These are phyloP conservation scores for Penicillium paradoxum DNA, from an alignment of 495 filamentous ascomycete species.

Conservation along the genomic window DNA sequence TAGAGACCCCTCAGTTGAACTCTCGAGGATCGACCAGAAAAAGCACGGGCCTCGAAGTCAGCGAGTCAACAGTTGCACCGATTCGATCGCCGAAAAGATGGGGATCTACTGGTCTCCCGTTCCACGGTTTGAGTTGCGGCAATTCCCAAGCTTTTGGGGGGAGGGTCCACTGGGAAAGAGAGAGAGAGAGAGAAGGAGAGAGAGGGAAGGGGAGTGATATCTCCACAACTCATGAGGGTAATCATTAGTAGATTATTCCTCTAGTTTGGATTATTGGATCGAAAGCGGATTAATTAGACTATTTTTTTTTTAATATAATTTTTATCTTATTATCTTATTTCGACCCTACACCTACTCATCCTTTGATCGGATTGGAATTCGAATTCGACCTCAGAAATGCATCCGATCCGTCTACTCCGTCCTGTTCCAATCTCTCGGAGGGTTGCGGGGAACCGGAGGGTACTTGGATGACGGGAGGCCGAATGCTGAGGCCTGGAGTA, in stretches of 20 bases:
- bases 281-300: not conserved
- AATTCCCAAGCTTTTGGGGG: conserved; percentile 32
- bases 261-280: not conserved
- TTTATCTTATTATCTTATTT: no score
- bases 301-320: no score
- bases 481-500: conserved; percentile 4
- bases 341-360: no score
- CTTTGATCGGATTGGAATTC: no score
- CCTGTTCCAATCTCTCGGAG: no score
- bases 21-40: conserved; percentile 36
- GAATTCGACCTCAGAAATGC: no score
- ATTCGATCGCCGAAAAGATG: conserved; percentile 22
- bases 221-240: not conserved
- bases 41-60: conserved; percentile 37
- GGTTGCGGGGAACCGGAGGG: not conserved
- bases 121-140: conserved; percentile 32
- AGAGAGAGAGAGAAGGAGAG: not conserved
- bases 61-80: conserved; percentile 27
- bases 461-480: not conserved
- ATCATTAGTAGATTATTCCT: not conserved
- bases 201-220: not conserved
- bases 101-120: conserved; percentile 25
- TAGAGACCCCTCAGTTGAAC: conserved; percentile 29
- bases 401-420: no score
- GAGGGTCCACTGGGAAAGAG: not conserved